A percentile compares a stretch with the other conserved stretches of the same genome.
Conservation (phyloP, 2,329 filamentous ascomycete genomes). For the Hymenoscyphus albidus region DNA sequence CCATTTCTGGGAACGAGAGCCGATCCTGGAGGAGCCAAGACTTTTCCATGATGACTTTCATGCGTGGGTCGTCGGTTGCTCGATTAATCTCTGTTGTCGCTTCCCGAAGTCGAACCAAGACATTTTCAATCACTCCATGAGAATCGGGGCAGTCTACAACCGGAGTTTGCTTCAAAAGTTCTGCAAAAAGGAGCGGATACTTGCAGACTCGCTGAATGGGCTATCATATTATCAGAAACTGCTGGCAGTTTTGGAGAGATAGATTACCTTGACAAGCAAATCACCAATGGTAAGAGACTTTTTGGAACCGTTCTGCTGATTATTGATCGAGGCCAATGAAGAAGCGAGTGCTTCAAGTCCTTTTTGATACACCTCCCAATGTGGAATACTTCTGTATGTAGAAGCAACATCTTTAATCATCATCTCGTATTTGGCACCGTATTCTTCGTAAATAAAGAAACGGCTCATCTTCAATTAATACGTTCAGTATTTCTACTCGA, state of each 20-base stretch:
- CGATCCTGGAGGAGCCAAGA: slow-evolving; percentile 84
- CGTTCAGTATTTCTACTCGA: background rate
- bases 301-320: slow-evolving; percentile 56
- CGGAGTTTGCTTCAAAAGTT: slow-evolving; percentile 78
- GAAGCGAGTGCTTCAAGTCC: slow-evolving; percentile 81
- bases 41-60: slow-evolving; percentile 68
- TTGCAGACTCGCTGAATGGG: slow-evolving; percentile 90
- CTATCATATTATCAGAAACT: slow-evolving; percentile 41
- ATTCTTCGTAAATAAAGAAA: slow-evolving; percentile 88
- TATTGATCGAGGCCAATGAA: slow-evolving; percentile 67
- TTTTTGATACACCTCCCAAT: slow-evolving; percentile 77
- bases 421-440: slow-evolving; percentile 82
- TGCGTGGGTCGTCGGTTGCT: slow-evolving; percentile 72
- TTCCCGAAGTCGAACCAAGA: slow-evolving; percentile 67
- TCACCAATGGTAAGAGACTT: slow-evolving; percentile 82
- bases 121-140: slow-evolving; percentile 73
- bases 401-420: slow-evolving; percentile 74
- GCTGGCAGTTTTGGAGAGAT: background rate
- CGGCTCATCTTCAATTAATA: slow-evolving; percentile 59
- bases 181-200: slow-evolving; percentile 82
- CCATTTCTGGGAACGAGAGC: slow-evolving; percentile 68
- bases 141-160: slow-evolving; percentile 80
- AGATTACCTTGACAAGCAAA: slow-evolving; percentile 76
- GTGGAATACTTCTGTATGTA: slow-evolving; percentile 62
- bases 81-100: slow-evolving; percentile 77